These are phyloP conservation scores for Citrullus mucosospermus DNA, from an alignment of 306 rosid species.

Conservation along the genomic window DNA sequence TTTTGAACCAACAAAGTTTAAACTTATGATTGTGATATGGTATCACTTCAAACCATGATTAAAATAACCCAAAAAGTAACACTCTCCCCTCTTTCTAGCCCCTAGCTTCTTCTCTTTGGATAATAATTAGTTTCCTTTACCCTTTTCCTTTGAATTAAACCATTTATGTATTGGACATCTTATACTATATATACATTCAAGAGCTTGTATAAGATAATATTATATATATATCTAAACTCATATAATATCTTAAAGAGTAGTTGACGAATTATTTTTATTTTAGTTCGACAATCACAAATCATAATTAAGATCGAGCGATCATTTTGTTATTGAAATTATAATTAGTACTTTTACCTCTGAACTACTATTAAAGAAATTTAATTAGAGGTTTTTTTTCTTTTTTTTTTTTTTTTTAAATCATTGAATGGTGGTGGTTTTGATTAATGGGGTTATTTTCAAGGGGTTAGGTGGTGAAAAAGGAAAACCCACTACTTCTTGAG, in stretches of 20 bases:
- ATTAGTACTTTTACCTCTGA: too few species aligned
- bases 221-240: background rate
- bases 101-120: background rate
- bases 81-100: background rate
- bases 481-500: constrained; percentile 45
- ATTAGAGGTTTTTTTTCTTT: background rate
- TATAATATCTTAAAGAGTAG: background rate
- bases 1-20: background rate
- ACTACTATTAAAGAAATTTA: too few species aligned
- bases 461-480: constrained; percentile 85
- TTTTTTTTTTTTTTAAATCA: background rate
- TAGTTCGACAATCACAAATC: too few species aligned
- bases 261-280: too few species aligned
- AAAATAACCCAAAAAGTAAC: background rate
- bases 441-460: constrained; percentile 34
- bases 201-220: background rate
- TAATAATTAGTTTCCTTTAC: background rate
- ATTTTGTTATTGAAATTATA: too few species aligned
- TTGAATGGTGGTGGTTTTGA: constrained; percentile 22
- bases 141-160: background rate
- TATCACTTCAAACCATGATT: background rate
- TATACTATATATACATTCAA: background rate
- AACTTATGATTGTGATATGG: background rate
- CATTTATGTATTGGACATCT: background rate
- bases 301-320: too few species aligned